phyloP scores from a whole-genome alignment of 106 monocot species.

The Dendrobium huoshanense region DNA sequence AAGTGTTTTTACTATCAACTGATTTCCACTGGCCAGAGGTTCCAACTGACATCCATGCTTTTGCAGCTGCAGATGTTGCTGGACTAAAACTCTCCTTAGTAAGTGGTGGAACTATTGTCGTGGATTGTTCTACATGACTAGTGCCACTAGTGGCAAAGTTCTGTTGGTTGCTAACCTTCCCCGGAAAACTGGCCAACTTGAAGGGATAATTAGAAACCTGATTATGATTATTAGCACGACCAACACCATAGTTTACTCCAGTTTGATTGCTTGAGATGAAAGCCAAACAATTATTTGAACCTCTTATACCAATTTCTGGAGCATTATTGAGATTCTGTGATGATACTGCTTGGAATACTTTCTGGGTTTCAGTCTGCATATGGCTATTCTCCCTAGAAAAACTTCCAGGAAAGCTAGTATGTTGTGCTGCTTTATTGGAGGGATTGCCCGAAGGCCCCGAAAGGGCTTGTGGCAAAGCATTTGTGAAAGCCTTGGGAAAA shows the following conservation, averaged over 20 bases:
- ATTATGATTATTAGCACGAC: constrained; percentile 12
- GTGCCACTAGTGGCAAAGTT: constrained; percentile 7
- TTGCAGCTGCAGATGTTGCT: constrained; percentile 32
- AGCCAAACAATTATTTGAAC: constrained; percentile 11
- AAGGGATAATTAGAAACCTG: constrained; percentile 31
- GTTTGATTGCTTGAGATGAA: constrained; percentile 25
- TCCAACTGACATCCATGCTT: constrained; percentile 59
- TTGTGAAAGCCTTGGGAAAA: constrained; percentile 15
- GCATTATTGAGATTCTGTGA: constrained; percentile 10
- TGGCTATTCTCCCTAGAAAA: constrained; percentile 12
- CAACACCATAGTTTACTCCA: constrained; percentile 8
- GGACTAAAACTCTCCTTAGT: constrained; percentile 28
- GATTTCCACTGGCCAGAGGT: constrained; percentile 20
- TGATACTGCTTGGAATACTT: constrained; percentile 5
- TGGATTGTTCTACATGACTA: constrained; percentile 16
- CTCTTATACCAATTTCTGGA: constrained; percentile 5
- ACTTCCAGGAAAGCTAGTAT: constrained; percentile 10
- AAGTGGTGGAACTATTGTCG: constrained; percentile 16
- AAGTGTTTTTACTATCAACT: constrained; percentile 5
- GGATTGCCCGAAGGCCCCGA: background rate
- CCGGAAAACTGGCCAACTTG: constrained; percentile 28
- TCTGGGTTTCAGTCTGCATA: constrained; percentile 12
- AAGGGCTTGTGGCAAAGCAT: constrained; percentile 1
- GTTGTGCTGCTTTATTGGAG: constrained; percentile 8
- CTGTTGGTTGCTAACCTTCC: constrained; percentile 19